Conservation (phyloP, 169 alveolate genomes). For the Blepharisma undulans region DNA sequence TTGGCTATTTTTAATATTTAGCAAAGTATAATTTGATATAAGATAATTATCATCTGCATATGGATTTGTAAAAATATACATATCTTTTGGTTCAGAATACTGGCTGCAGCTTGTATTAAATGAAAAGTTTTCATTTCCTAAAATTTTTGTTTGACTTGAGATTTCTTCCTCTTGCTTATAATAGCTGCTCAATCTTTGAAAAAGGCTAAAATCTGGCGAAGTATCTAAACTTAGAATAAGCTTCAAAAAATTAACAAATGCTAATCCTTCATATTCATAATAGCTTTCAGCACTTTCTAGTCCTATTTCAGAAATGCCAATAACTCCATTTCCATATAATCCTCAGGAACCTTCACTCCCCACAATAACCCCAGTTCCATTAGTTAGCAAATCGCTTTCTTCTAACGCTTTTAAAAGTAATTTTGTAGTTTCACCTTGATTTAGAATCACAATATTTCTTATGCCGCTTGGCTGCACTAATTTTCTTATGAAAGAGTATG, state of each 20-base stretch:
- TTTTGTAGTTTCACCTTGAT: background rate
- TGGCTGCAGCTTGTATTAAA: background rate
- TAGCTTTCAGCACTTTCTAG: background rate
- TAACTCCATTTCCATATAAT: background rate
- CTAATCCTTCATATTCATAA: background rate
- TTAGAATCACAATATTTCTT: background rate
- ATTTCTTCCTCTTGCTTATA: background rate
- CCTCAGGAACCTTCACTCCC: background rate
- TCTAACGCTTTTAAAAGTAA: background rate
- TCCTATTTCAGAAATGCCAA: background rate
- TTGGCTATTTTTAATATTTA: background rate
- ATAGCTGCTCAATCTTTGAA: too few relatives aligned
- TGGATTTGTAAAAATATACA: background rate
- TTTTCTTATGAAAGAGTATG: background rate
- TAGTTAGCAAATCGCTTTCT: background rate
- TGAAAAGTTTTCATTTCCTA: too few relatives aligned
- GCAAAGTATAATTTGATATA: background rate
- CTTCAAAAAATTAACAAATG: background rate
- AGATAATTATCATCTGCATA: background rate
- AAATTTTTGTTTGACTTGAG: too few relatives aligned
- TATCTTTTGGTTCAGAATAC: too few relatives aligned
- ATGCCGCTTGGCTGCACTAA: background rate
- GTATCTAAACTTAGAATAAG: background rate
- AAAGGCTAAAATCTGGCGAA: background rate
- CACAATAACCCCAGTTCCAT: background rate